Conservation (phyloP, 352 stramenopile genomes). For the Saprolegnia parasitica region DNA sequence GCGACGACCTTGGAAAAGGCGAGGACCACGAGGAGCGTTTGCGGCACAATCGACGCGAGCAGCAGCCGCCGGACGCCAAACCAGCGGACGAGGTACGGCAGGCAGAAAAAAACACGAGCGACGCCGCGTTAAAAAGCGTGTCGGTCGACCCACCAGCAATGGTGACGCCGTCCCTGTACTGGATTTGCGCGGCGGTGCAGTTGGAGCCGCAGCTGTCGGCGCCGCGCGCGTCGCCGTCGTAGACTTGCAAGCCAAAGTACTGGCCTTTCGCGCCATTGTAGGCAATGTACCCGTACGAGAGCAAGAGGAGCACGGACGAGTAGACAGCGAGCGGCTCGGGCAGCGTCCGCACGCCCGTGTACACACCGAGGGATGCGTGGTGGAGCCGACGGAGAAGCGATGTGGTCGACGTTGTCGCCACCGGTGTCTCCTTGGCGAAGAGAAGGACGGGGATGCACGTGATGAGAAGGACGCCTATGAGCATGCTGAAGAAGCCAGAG, state of each 20-base stretch:
- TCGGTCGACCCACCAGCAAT: slow-evolving; percentile 45
- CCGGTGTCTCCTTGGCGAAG: slow-evolving; percentile 47
- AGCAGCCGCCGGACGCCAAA: slow-evolving; percentile 44
- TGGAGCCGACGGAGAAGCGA: slow-evolving; percentile 23
- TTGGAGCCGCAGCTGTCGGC: slow-evolving; percentile 40
- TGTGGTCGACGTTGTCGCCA: slow-evolving; percentile 16
- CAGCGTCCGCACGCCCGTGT: slow-evolving; percentile 41
- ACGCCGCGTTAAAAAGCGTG: slow-evolving; percentile 48
- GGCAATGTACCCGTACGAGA: slow-evolving; percentile 53
- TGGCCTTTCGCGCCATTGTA: slow-evolving; percentile 65
- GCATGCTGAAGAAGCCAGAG: slow-evolving; percentile 62
- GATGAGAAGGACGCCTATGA: slow-evolving; percentile 55
- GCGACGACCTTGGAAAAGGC: slow-evolving; percentile 42
- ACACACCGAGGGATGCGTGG: slow-evolving; percentile 46
- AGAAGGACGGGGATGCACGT: slow-evolving; percentile 49
- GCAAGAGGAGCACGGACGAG: slow-evolving; percentile 45
- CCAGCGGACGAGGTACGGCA: slow-evolving; percentile 45
- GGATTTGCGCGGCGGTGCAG: slow-evolving; percentile 30
- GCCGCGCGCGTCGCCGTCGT: slow-evolving; percentile 38
- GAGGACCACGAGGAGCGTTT: slow-evolving; percentile 49
- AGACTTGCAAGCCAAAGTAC: slow-evolving; percentile 59
- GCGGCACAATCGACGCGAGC: slow-evolving; percentile 40
- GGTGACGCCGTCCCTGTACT: slow-evolving; percentile 50
- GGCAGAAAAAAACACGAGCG: slow-evolving; percentile 47
- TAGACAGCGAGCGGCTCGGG: slow-evolving; percentile 42